These are phyloP conservation scores for Tolypocladium nubicola DNA, from an alignment of 2,329 filamentous ascomycete species.

Conservation along the genomic window DNA sequence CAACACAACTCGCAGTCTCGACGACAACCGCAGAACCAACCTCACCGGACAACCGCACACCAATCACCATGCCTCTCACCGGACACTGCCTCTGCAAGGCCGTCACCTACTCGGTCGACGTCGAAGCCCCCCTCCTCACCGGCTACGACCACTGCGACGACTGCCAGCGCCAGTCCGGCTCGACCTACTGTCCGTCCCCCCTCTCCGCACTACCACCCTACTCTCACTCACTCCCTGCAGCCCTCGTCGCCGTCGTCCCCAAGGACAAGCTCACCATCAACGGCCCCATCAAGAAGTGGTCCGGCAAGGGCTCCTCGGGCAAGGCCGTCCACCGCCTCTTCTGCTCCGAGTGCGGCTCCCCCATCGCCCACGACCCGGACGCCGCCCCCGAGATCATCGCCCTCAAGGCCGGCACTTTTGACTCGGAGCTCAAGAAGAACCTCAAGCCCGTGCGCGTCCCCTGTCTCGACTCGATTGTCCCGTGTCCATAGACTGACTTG, in stretches of 20 bases:
- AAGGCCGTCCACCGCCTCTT: conserved; percentile 57
- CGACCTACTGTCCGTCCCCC: conserved; percentile 49
- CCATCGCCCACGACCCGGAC: conserved; percentile 60
- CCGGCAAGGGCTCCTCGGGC: conserved; percentile 49
- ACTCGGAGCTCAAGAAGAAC: conserved; percentile 53
- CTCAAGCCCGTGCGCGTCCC: conserved; percentile 48
- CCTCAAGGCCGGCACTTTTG: conserved; percentile 56
- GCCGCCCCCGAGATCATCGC: conserved; percentile 61
- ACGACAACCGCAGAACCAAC: too few species aligned
- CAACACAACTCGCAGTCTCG: background rate
- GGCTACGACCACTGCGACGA: conserved; percentile 65
- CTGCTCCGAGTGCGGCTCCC: conserved; percentile 59
- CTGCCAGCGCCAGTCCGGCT: conserved; percentile 60
- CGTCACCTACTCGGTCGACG: conserved; percentile 54
- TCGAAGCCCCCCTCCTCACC: conserved; percentile 40
- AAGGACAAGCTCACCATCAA: conserved; percentile 55
- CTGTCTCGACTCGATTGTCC: background rate
- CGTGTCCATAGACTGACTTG: conserved; percentile 1
- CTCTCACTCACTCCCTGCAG: conserved; percentile 21
- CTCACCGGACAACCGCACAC: background rate
- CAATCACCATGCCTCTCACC: conserved; percentile 47
- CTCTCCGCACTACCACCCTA: background rate
- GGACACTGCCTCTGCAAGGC: conserved; percentile 64
- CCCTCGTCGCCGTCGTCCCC: conserved; percentile 54
- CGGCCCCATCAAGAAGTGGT: conserved; percentile 54